A percentile compares a stretch with the other conserved stretches of the same genome.
phyloP scores from a whole-genome alignment of 2,329 filamentous ascomycete species.

The Bipolaris victoriae region DNA sequence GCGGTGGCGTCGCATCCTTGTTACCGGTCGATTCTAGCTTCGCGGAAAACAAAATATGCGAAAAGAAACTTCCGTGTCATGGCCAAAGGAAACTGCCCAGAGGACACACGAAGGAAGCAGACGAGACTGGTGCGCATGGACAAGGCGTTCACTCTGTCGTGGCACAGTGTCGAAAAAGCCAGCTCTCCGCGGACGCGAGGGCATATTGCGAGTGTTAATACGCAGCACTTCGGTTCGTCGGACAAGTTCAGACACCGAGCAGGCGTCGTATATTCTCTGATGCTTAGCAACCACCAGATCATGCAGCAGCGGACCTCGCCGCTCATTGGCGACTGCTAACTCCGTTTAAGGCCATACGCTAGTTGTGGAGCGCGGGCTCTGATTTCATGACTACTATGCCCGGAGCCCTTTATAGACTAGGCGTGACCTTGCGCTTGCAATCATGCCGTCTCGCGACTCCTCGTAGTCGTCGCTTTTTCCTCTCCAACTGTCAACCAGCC shows the following conservation, averaged over 20 bases:
- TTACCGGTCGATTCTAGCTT: constrained; percentile 5
- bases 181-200: background rate
- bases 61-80: constrained; percentile 4
- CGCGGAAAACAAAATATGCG: constrained; percentile 1
- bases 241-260: constrained; percentile 22
- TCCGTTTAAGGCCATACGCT: constrained; percentile 35
- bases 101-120: background rate
- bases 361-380: constrained; percentile 24
- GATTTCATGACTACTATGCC: constrained; percentile 32
- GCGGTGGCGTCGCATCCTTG: constrained; percentile 8
- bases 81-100: background rate
- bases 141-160: background rate
- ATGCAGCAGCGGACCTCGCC: constrained; percentile 17
- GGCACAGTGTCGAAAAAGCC: background rate
- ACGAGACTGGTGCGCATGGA: background rate
- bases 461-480: constrained; percentile 10
- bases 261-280: constrained; percentile 28
- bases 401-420: constrained; percentile 26
- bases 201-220: background rate
- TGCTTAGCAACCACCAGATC: constrained; percentile 38
- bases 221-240: constrained; percentile 25
- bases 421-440: constrained; percentile 18
- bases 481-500: constrained; percentile 2
- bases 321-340: constrained; percentile 35
- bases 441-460: constrained; percentile 9